Conservation (phyloP, 192 early-diverging fungal genomes). For the Coemansia sp. region DNA sequence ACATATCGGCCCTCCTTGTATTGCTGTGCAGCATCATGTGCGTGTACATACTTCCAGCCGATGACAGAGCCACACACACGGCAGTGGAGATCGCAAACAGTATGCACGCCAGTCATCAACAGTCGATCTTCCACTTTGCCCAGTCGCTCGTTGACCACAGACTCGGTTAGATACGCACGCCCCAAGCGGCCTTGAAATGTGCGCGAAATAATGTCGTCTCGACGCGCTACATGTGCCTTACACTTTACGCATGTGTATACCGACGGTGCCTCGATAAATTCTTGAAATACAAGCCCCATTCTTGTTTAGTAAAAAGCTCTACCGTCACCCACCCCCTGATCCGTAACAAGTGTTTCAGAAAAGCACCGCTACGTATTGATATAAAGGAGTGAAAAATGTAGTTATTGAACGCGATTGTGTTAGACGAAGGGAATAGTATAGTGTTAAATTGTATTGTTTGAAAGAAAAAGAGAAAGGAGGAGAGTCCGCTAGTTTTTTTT, state of each 20-base stretch:
- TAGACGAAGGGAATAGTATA: neutral
- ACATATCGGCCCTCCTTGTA: slow-evolving; percentile 57
- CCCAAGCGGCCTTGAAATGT: slow-evolving; percentile 50
- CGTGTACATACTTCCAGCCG: slow-evolving; percentile 51
- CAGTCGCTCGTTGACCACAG: slow-evolving; percentile 43
- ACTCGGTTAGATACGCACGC: slow-evolving; percentile 44
- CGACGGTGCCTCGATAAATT: slow-evolving; percentile 39
- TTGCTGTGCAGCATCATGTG: slow-evolving; percentile 38
- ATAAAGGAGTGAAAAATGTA: neutral
- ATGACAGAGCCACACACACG: slow-evolving; percentile 30
- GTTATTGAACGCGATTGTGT: neutral
- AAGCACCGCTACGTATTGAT: neutral
- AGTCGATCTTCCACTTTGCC: slow-evolving; percentile 44
- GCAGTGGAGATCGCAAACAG: slow-evolving; percentile 47
- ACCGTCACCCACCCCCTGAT: no score
- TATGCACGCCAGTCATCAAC: slow-evolving; percentile 57
- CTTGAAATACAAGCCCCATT: slow-evolving; percentile 49
- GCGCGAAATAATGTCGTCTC: slow-evolving; percentile 42
- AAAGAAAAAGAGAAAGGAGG: neutral
- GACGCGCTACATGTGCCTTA: slow-evolving; percentile 38
- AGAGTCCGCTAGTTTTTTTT: neutral
- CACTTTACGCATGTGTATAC: slow-evolving; percentile 40
- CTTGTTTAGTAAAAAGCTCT: neutral
- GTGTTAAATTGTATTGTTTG: neutral
- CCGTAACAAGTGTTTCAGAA: neutral